Percentiles rank a stretch among this genome's conserved stretches.
Evolutionary conservation across 768 basidiomycete genomes (phyloP).

Genomic region (Boletus fagicola): DNA sequence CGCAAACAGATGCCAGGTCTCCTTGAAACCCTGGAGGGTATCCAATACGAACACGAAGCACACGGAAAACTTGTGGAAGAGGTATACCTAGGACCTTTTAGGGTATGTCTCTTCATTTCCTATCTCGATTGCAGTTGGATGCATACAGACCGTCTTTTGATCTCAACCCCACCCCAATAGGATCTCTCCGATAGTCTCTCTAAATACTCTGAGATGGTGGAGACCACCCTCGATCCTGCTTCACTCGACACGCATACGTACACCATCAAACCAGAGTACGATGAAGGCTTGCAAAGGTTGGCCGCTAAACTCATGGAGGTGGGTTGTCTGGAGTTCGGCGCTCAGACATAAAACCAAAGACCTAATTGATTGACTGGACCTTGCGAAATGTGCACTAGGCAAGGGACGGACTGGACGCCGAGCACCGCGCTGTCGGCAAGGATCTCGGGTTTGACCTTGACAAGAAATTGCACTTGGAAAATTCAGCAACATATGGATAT

Average conservation of each 20-base stretch:
- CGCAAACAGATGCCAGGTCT: constrained; percentile 68
- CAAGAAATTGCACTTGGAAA: constrained; percentile 95
- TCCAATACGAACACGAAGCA: constrained; percentile 45
- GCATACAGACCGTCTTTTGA: neutral
- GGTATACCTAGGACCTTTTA: constrained; percentile 59
- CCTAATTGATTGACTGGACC: neutral
- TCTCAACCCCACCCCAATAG: constrained; percentile 37
- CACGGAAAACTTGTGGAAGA: constrained; percentile 61
- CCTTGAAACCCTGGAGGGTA: constrained; percentile 57
- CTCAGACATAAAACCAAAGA: neutral
- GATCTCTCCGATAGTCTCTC: constrained; percentile 58
- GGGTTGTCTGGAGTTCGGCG: constrained; percentile 1
- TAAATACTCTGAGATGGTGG: constrained; percentile 92
- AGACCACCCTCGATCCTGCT: constrained; percentile 89
- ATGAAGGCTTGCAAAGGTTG: constrained; percentile 67
- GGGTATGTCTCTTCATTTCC: constrained; percentile 39
- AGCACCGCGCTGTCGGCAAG: constrained; percentile 66
- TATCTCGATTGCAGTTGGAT: neutral
- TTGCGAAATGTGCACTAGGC: constrained; percentile 34
- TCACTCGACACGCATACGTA: constrained; percentile 84
- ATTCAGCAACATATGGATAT: constrained; percentile 84
- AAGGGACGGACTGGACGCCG: constrained; percentile 78
- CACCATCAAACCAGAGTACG: constrained; percentile 91
- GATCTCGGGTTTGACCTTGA: constrained; percentile 82
- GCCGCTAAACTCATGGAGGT: constrained; percentile 65